A percentile compares a stretch with the other conserved stretches of the same genome.
phyloP scores from a whole-genome alignment of 148 eudicot genomes.

The Linanthus parryae region DNA sequence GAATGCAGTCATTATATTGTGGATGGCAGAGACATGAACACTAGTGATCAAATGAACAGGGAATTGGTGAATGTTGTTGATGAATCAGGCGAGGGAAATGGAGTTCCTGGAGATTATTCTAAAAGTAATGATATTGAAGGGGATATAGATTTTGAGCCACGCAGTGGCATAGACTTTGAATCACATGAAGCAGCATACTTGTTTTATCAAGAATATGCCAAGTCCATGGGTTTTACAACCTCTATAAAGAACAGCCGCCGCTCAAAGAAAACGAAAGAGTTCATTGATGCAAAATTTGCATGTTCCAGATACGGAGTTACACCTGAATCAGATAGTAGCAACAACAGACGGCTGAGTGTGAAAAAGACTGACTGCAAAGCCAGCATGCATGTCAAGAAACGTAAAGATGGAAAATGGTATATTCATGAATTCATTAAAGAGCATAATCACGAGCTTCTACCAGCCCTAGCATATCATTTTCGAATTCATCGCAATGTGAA shows the following conservation, averaged over 20 bases:
- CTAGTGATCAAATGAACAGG: constrained; percentile 16
- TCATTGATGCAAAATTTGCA: constrained; percentile 46
- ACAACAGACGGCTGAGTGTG: constrained; percentile 27
- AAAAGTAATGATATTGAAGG: constrained; percentile 16
- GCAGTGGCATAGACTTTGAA: constrained; percentile 39
- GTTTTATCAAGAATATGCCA: constrained; percentile 48
- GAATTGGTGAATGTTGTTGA: constrained; percentile 29
- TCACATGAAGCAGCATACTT: constrained; percentile 44
- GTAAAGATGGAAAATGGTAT: constrained; percentile 45
- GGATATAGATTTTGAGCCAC: constrained; percentile 38
- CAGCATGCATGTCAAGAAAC: constrained; percentile 52
- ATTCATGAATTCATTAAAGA: constrained; percentile 46
- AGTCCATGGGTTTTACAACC: constrained; percentile 50
- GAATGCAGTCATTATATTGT: neutral
- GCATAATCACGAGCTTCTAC: constrained; percentile 59
- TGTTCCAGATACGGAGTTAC: constrained; percentile 46
- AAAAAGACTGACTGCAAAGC: constrained; percentile 56
- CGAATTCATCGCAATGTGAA: constrained; percentile 40
- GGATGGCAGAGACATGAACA: constrained; percentile 1
- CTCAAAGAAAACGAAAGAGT: constrained; percentile 43
- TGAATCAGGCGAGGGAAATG: constrained; percentile 17
- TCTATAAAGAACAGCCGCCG: constrained; percentile 46
- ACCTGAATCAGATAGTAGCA: constrained; percentile 36
- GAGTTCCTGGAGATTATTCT: constrained; percentile 9
- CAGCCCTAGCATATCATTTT: constrained; percentile 45